Base-by-base conservation (phyloP, 192 early-diverging fungal genomes). In the Coemansia sp. region DNA sequence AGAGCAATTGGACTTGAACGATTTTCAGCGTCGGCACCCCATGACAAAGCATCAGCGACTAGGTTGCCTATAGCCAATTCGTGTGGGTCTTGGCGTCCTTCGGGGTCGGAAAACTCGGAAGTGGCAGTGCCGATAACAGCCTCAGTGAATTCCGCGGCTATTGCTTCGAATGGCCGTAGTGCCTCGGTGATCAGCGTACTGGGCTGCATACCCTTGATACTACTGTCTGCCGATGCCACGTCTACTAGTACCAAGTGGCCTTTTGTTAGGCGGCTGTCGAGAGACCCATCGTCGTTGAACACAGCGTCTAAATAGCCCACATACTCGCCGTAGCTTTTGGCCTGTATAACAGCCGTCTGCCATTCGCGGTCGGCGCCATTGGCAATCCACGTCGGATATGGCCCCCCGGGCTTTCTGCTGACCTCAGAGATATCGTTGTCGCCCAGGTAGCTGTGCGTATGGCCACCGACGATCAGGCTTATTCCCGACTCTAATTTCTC, bases 311-410 rank as follows among this genome's bases (percentile, higher is more conserved):
- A 44, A 53, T 86, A 85, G 21, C 89, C 89, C 40, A 92, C 85
- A 55, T 90, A 92, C 58, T 90, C 84, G 38, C 89, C 90, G 62
- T 80, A 88, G 64, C 87, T 73, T 77, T 87, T 78, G 40, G 90
- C 90, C 80, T 94, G 92, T 43, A 94, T 88, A 46, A 94, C 82
- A 57, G 87, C 89, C 7, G 91, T 80, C 65, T 91, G 85, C 67
- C 89, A 88, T 64, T 86, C 89, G 30, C 71, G n/a, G 69, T 89
- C 89, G 3, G 67, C 78, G 0, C 17, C 35, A 49, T 74, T 83
- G 53, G 63, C 6, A 32, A 91, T 82, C 38, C 78, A 77, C 30
- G 91, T 91, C 35, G 93, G 93, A 71, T 92, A 94, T 3, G 87
- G 76, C 2, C 91, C 93, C 17, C 21, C 30, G 37, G 69, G 38